A percentile compares a stretch with the other conserved stretches of the same genome.
Evolutionary conservation across 805 yeast genomes (phyloP).

Genomic region (Lachancea sp.): DNA sequence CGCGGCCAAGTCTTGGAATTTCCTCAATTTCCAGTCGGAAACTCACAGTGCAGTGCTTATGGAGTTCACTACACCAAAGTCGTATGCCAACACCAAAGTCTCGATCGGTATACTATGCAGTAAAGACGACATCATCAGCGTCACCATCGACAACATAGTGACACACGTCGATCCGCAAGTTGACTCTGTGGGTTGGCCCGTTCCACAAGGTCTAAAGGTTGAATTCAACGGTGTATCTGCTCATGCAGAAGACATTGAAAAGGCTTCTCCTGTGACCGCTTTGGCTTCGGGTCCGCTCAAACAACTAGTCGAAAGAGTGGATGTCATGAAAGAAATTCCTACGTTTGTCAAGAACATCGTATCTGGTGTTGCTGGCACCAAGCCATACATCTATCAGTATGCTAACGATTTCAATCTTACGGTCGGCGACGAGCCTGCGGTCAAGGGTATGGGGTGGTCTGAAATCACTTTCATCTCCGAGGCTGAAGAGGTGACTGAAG

Average conservation of each 20-base stretch:
- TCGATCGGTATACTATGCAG: constrained; percentile 69
- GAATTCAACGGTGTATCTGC: constrained; percentile 46
- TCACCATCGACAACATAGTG: constrained; percentile 60
- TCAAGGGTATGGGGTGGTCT: constrained; percentile 29
- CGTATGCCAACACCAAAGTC: constrained; percentile 79
- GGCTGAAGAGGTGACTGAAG: constrained; percentile 25
- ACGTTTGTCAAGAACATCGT: constrained; percentile 88
- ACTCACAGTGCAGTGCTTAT: constrained; percentile 71
- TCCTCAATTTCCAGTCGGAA: constrained; percentile 78
- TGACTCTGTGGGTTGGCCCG: constrained; percentile 90
- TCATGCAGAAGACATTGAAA: constrained; percentile 36
- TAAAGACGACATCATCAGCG: constrained; percentile 54
- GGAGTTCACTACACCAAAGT: constrained; percentile 93
- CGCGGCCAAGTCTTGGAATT: constrained; percentile 96
- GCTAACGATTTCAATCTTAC: constrained; percentile 41
- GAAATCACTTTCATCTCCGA: constrained; percentile 33
- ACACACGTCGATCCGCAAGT: constrained; percentile 48
- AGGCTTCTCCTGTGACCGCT: constrained; percentile 36
- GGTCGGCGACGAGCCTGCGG: constrained; percentile 16
- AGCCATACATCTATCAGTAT: constrained; percentile 94
- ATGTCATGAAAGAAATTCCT: constrained; percentile 96
- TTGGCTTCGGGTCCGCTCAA: constrained; percentile 54
- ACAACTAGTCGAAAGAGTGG: constrained; percentile 78
- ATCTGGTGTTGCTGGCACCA: constrained; percentile 90
- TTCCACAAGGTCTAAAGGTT: constrained; percentile 64